These are phyloP conservation scores for Linnemannia schmuckeri DNA, from an alignment of 192 early-diverging fungal genomes.

Conservation along the genomic window DNA sequence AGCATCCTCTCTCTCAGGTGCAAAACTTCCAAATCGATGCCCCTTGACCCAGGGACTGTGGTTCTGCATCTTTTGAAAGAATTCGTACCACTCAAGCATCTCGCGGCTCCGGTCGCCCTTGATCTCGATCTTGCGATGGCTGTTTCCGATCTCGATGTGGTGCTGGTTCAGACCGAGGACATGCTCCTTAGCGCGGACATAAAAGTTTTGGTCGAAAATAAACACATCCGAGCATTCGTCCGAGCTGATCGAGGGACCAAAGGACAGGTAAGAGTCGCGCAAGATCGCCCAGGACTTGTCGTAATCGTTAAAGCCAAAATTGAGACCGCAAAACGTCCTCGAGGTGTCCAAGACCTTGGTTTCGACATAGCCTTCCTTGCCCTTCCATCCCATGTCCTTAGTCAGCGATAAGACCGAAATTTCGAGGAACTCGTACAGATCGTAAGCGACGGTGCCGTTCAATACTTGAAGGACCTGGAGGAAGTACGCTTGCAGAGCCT, in stretches of 20 bases:
- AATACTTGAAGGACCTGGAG: slow-evolving; percentile 68
- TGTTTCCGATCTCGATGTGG: slow-evolving; percentile 68
- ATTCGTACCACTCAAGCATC: slow-evolving; percentile 74
- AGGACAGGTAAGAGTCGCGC: slow-evolving; percentile 75
- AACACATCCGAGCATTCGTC: slow-evolving; percentile 59
- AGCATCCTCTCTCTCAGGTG: slow-evolving; percentile 74
- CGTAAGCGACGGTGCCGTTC: slow-evolving; percentile 74
- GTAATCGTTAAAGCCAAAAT: slow-evolving; percentile 55
- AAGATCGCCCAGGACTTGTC: slow-evolving; percentile 77
- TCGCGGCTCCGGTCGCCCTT: slow-evolving; percentile 70
- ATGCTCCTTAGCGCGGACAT: slow-evolving; percentile 22
- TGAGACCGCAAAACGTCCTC: slow-evolving; percentile 58
- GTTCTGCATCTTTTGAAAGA: slow-evolving; percentile 65
- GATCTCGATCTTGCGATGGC: slow-evolving; percentile 72
- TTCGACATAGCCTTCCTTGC: slow-evolving; percentile 82
- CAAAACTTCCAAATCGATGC: slow-evolving; percentile 81
- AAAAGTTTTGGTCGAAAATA: slow-evolving; percentile 60
- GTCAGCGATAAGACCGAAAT: slow-evolving; percentile 78
- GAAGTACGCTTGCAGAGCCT: slow-evolving; percentile 72
- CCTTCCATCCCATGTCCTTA: slow-evolving; percentile 87
- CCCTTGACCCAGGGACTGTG: slow-evolving; percentile 72
- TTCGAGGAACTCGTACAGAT: slow-evolving; percentile 84
- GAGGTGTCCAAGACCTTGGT: slow-evolving; percentile 69
- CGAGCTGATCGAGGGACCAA: slow-evolving; percentile 56
- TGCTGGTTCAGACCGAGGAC: slow-evolving; percentile 59